Evolutionary conservation across 305 asterid species (phyloP).

Genomic region (Fraxinus greggii): DNA sequence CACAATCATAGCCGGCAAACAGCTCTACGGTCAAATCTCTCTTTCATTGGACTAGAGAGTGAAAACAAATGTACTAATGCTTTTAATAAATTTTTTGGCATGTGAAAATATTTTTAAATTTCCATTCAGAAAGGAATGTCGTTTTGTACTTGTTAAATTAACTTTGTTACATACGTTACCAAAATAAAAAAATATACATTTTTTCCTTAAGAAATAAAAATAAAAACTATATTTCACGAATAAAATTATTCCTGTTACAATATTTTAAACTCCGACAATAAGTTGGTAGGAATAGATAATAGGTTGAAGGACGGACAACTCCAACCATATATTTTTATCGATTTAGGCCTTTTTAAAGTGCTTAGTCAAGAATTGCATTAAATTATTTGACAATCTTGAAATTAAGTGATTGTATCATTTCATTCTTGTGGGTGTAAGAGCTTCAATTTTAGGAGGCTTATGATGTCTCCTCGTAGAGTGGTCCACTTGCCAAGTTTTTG

Average conservation of each 20-base stretch:
- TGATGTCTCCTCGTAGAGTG: not conserved
- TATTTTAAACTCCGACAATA: not conserved
- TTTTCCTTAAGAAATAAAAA: not conserved
- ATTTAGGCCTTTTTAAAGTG: not conserved
- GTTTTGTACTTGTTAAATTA: not conserved
- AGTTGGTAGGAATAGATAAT: not conserved
- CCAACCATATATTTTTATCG: not conserved
- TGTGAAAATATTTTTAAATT: not conserved
- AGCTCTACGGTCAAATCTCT: slow-evolving; percentile 24
- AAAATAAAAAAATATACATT: not conserved
- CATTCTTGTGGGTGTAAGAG: not conserved
- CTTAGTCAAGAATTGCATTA: not conserved
- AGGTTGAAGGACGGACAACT: not conserved
- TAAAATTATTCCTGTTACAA: not conserved
- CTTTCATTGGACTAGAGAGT: not conserved
- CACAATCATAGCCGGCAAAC: slow-evolving; percentile 23
- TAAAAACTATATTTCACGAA: too few relatives aligned
- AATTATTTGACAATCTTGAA: not conserved
- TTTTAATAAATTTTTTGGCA: not conserved
- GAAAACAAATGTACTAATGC: not conserved
- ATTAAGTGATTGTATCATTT: not conserved
- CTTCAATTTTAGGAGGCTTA: not conserved
- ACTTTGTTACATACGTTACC: not conserved
- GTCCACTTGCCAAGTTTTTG: not conserved
- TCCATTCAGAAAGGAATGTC: slow-evolving; percentile 6